Evolutionary conservation across 768 basidiomycete genomes (phyloP), one percentile per base, ranked within the genome.

Genomic region (Neoboletus magnificus): DNA sequence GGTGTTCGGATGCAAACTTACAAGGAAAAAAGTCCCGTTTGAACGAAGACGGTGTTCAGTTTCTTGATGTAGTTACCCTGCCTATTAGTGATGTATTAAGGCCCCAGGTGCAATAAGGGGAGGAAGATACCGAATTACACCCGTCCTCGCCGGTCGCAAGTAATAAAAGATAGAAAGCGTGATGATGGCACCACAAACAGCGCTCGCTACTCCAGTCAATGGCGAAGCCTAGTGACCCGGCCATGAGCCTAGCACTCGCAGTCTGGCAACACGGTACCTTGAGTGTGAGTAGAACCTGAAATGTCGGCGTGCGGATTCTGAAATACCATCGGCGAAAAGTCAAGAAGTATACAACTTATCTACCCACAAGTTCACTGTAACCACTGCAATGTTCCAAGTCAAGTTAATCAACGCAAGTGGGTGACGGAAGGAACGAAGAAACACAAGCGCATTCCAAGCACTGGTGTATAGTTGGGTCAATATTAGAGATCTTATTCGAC

Each of bases 1-100:
- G n/a, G n/a, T n/a, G n/a, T 23, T 36, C 12, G 23, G 27, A 25
- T 2, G 3, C 7, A 42, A 2, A 51, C 65, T 46, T 42, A 66
- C 65, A 48, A 58, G 5, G 56, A 52, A n/a, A 66, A 45, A 20
- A 61, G 20, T 20, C 65, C 62, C 62, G 64, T 64, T 25, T 66
- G 50, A 4, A 64, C 25, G 40, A 66, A 63, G 2, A 66, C 29
- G 8, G 5, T 8, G 2, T 54, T 60, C 41, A 66, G 33, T 37
- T 27, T 47, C 47, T 42, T 55, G 55, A 68, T 56, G n/a, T 54
- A 59, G 20, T 56, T 13, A 7, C 39, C 48, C 35, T n/a, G 52
- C 39, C 58, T 64, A 35, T 29, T 6, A n/a, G 13, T 1, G 16
- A 27, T 39, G 29, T 7, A 4, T 25, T 36, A 40, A 23, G 12